Base-by-base conservation (phyloP, 2,329 filamentous ascomycete genomes). In the Salinomyces thailandicus region DNA sequence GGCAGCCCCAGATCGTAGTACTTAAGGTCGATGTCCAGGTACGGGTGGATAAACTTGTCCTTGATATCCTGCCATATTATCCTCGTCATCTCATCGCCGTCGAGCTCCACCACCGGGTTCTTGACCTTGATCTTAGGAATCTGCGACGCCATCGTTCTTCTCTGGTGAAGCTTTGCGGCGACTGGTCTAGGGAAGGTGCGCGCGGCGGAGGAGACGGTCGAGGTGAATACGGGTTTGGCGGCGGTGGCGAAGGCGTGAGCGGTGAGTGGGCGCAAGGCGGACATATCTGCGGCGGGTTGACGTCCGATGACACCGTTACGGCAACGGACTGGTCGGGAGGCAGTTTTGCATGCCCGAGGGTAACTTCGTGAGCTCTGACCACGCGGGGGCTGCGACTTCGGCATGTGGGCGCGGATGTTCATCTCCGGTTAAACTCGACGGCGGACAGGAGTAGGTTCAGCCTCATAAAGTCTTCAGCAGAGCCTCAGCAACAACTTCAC, bases 41-140 rank as follows among this genome's bases (percentile, higher is more conserved):
- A 95, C 38, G 87, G 87, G 68, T 81, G 73, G 67, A 95, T 95
- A 71, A 95, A 89, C 75, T 93, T 94, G 69, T 96, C 84, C 76
- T 95, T 95, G 76, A 98, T 98, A 64, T 84, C 79, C 71, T 95
- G 73, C 91, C 91, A 98, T 72, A 98, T 98, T 63, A 98, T 87
- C 57, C 91, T 76, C 54, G 91, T 98, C 91, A 96, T 96, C 79
- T 80, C 77, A 63, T 80, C 76, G 58, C 89, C 89, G 62, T 96
- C 89, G 56, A 96, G 77, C 72, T 96, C 91, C 63, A 98, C 91
- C 62, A 98, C 80, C 49, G 91, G 91, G 68, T 94, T 96, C 79
- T 93, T 87, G 72, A 98, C 91, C 77, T 93, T 91, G 75, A 96
- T 96, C 81, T 96, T 98, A 58, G 75, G 70, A 53, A 72, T 56